Conservation (phyloP, 805 yeast species). For the Yarrowia sp. region DNA sequence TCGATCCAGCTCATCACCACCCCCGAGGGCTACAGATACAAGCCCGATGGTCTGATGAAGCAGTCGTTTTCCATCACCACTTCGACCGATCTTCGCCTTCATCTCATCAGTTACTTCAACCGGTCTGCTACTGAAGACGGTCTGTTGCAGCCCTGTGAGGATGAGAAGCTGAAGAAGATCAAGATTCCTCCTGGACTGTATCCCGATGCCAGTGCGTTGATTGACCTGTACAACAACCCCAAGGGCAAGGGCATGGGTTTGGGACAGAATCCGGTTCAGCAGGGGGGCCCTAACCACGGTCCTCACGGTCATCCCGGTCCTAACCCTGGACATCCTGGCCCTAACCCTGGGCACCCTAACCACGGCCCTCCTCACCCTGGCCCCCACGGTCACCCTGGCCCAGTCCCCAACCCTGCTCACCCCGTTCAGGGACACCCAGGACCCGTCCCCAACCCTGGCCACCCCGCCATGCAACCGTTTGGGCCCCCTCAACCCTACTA, state of each 20-base stretch:
- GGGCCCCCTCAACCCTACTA: not conserved
- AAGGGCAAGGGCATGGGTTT: constrained; percentile 12
- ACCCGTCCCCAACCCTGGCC: not conserved
- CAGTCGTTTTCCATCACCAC: constrained; percentile 68
- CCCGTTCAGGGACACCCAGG: not conserved
- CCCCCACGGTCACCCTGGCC: not conserved
- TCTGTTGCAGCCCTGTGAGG: constrained; percentile 56
- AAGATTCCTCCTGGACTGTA: constrained; percentile 51
- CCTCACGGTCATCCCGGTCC: too few species aligned
- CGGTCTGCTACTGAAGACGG: constrained; percentile 48
- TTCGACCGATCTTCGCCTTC: constrained; percentile 60
- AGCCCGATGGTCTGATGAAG: constrained; percentile 64
- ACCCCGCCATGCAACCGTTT: not conserved
- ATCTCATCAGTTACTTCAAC: constrained; percentile 64
- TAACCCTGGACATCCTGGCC: too few species aligned
- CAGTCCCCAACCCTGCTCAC: not conserved
- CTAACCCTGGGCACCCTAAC: not conserved
- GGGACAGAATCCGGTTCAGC: not conserved
- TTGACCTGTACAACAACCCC: constrained; percentile 38
- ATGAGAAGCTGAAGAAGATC: constrained; percentile 51
- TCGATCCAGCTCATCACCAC: constrained; percentile 23
- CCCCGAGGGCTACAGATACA: constrained; percentile 51
- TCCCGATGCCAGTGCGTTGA: constrained; percentile 49
- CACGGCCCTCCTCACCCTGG: not conserved
- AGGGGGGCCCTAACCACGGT: not conserved